Conservation (phyloP, 2,329 filamentous ascomycete species). For the Arthroderma sp. region DNA sequence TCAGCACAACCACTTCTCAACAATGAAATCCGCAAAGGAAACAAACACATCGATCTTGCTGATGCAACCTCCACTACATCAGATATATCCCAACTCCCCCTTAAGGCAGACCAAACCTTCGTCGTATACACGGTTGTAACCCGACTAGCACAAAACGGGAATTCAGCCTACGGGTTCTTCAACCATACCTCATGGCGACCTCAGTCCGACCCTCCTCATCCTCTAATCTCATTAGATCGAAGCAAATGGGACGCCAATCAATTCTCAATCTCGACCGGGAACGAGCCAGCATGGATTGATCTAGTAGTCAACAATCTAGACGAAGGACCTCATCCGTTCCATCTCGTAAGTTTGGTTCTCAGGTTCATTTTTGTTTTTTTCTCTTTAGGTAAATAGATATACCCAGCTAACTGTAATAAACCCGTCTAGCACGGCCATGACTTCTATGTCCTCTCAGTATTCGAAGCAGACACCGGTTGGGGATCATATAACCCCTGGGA, state of each 20-base stretch:
- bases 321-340: constrained; percentile 38
- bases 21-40: background rate
- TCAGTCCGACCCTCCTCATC: constrained; percentile 22
- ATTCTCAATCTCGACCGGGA: constrained; percentile 22
- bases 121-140: constrained; percentile 36
- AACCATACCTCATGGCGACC: constrained; percentile 36
- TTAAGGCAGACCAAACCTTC: constrained; percentile 26
- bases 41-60: constrained; percentile 17
- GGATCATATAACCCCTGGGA: constrained; percentile 27
- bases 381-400: background rate
- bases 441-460: constrained; percentile 21
- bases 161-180: constrained; percentile 35
- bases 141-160: constrained; percentile 30
- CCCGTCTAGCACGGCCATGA: constrained; percentile 22
- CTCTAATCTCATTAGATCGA: constrained; percentile 23
- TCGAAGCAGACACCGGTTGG: constrained; percentile 21
- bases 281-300: constrained; percentile 30
- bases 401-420: background rate
- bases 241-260: constrained; percentile 32
- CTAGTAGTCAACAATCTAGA: constrained; percentile 40
- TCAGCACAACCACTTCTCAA: constrained; percentile 2
- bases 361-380: background rate
- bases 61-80: constrained; percentile 15
- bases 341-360: constrained; percentile 25
- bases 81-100: constrained; percentile 17